A percentile compares a stretch with the other conserved stretches of the same genome.
Conservation (phyloP, 257 asterid genomes). For the Galeopsis tetrahit region DNA sequence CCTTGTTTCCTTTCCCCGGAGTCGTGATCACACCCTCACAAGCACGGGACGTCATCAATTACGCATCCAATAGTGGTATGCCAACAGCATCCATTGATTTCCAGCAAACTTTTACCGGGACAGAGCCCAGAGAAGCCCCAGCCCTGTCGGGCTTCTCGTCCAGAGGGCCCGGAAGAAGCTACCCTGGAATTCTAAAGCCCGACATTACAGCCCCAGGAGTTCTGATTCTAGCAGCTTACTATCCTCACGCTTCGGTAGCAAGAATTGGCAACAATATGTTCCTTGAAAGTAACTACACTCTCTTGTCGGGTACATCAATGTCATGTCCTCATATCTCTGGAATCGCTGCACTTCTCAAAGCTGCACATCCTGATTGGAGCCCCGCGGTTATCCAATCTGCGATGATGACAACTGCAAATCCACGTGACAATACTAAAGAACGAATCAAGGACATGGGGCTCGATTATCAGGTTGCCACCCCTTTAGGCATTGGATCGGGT, state of each 20-base stretch:
- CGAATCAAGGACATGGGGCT: slow-evolving; percentile 38
- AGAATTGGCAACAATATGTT: slow-evolving; percentile 32
- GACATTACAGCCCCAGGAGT: slow-evolving; percentile 52
- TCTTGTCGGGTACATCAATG: slow-evolving; percentile 49
- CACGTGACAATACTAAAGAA: slow-evolving; percentile 33
- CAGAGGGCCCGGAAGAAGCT: slow-evolving; percentile 43
- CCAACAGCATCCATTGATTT: slow-evolving; percentile 42
- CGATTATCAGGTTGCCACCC: slow-evolving; percentile 32
- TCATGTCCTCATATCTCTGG: slow-evolving; percentile 56
- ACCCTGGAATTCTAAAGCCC: slow-evolving; percentile 42
- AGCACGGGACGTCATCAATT: slow-evolving; percentile 33
- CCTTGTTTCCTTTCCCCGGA: slow-evolving; percentile 37
- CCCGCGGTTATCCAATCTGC: slow-evolving; percentile 51
- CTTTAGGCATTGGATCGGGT: slow-evolving; percentile 50
- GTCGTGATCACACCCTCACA: slow-evolving; percentile 38
- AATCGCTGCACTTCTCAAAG: slow-evolving; percentile 46
- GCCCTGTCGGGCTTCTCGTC: slow-evolving; percentile 39
- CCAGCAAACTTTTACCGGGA: slow-evolving; percentile 44
- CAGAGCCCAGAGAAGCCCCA: slow-evolving; percentile 44
- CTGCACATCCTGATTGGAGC: slow-evolving; percentile 51
- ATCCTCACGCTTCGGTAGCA: slow-evolving; percentile 21
- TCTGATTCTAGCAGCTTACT: slow-evolving; percentile 39
- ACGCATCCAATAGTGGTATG: slow-evolving; percentile 1
- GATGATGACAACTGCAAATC: slow-evolving; percentile 49
- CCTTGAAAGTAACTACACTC: slow-evolving; percentile 32